Evolutionary conservation across 129 eudicot genomes (phyloP), one percentile per base, ranked within the genome.

Genomic region (Flaveria bidentis): DNA sequence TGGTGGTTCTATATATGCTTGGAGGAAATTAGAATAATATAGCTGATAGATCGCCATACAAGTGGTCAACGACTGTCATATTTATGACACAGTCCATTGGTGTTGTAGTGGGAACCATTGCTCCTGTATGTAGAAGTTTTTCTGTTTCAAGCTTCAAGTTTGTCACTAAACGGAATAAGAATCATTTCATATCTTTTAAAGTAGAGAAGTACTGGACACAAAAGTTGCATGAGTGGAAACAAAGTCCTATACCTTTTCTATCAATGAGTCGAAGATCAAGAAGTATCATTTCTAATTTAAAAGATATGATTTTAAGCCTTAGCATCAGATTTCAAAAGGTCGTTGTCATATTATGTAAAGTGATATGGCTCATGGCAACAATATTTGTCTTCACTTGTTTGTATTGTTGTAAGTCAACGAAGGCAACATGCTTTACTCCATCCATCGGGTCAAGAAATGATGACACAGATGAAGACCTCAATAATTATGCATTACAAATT

Each of bases 201-300:
- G 60, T 62, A 60, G 85, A 76, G 45, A 62, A 53, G 0, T 82
- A 76, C 6, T 82, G 85, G 82, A 82, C 67, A 12, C 75, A 82
- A 72, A 71, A 12, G 56, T 49, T 81, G 22, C 49, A 51, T 7
- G 77, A 36, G 39, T 69, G 84, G 84, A 81, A 68, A 81, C 53
- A 58, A 22, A 82, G 30, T 9, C 67, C 25, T 57, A 3, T 81
- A 14, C 44, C 50, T 9, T 68, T 68, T 57, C 76, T 45, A 46
- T 67, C 61, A 33, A 45, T 25, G 2, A 50, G 58, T n/a, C 78
- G 14, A 22, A 45, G 55, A 58, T 75, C 72, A 26, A 58, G 62
- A 57, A 60, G 6, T 10, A 0, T 30, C 0, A 14, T 75, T 25
- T 44, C 33, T 12, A 46, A 22, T 17, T 28, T 46, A 20, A 46